A percentile compares a stretch with the other conserved stretches of the same genome.
Conservation (phyloP, 257 asterid genomes). For the Solanum microdontum region DNA sequence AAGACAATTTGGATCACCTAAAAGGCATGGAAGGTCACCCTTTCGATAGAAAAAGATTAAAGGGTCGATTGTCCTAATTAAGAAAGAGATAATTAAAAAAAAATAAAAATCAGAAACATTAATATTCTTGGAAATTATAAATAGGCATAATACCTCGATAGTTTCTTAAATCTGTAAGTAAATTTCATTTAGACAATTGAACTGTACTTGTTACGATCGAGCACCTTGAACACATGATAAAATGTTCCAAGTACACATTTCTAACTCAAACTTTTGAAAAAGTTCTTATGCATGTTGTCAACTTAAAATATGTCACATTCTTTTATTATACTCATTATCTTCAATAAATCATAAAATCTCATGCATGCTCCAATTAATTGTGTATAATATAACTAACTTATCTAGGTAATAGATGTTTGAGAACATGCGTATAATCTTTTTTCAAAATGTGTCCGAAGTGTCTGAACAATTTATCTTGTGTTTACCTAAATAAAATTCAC, state of each 20-base stretch:
- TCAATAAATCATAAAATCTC: neutral
- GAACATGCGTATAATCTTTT: neutral
- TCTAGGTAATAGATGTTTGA: neutral
- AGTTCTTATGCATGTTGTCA: neutral
- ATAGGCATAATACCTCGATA: neutral
- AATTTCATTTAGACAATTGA: neutral
- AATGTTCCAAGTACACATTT: neutral
- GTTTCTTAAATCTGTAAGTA: neutral
- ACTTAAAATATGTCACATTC: neutral
- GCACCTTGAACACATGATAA: neutral
- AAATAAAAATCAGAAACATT: neutral
- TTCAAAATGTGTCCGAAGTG: neutral
- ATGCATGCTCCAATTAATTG: neutral
- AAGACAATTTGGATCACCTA: conserved; percentile 17
- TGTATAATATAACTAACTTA: neutral
- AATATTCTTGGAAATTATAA: neutral
- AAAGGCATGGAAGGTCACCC: conserved; percentile 34
- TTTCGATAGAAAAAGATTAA: conserved; percentile 28
- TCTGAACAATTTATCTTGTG: neutral
- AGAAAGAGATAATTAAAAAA: neutral
- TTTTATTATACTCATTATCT: neutral
- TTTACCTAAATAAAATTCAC: neutral
- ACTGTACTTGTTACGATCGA: neutral
- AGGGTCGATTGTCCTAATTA: conserved; percentile 20
- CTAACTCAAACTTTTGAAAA: neutral